These are phyloP conservation scores for Calonectria hawksworthii DNA, from an alignment of 2,329 filamentous ascomycete genomes.

Conservation along the genomic window DNA sequence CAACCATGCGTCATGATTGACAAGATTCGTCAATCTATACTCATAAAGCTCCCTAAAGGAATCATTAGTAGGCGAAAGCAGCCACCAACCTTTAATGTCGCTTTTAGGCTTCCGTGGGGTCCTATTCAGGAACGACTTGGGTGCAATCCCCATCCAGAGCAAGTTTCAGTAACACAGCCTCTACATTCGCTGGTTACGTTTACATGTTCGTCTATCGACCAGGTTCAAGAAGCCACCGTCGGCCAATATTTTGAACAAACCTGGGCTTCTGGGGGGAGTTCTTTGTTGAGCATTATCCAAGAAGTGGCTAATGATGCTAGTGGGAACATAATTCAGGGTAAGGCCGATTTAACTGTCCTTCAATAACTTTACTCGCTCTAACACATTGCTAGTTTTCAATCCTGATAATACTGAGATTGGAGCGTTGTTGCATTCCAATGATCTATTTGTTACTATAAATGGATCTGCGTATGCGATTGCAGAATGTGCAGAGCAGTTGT, in stretches of 20 bases:
- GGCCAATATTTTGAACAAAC: background rate
- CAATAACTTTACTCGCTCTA: background rate
- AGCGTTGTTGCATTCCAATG: background rate
- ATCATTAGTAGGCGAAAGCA: too few relatives aligned
- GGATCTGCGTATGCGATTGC: background rate
- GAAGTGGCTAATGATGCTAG: background rate
- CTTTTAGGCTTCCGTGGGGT: too few relatives aligned
- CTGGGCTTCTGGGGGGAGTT: background rate
- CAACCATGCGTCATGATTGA: too few relatives aligned
- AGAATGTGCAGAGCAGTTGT: slow-evolving; percentile 1
- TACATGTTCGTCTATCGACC: background rate
- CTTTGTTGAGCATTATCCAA: background rate
- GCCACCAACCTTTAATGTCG: too few relatives aligned
- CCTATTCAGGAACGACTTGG: too few relatives aligned
- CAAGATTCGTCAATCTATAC: too few relatives aligned
- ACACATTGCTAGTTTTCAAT: background rate
- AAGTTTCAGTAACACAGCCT: too few relatives aligned
- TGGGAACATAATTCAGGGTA: background rate
- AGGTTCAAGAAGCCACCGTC: background rate
- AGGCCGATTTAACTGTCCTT: too few relatives aligned
- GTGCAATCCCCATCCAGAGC: too few relatives aligned
- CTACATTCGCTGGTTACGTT: background rate
- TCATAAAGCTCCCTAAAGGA: too few relatives aligned
- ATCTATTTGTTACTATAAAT: background rate
- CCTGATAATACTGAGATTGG: background rate